Evolutionary conservation across 2,329 filamentous ascomycete species (phyloP), one percentile per base, ranked within the genome.

Genomic region (Epichloe typhina): DNA sequence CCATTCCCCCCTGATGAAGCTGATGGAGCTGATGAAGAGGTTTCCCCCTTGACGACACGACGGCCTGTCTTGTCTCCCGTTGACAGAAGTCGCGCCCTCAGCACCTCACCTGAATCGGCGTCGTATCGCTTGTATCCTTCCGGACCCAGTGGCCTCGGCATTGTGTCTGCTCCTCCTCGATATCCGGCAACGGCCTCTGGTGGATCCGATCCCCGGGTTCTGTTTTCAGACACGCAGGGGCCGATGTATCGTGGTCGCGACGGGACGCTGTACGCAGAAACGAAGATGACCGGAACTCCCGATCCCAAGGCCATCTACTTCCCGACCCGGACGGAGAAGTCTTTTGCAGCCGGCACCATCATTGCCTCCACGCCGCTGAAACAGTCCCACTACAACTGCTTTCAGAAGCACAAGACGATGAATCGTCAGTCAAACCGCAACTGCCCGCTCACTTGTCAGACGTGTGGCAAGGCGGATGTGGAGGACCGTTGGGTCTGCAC

Each of bases 381-480:
- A 47, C 66, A 73, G 45, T 63, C 65, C 1, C 69, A 72, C 54
- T 69, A 69, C 55, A 57, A 63, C 51, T 81, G 77, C 61, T 68
- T 73, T 51, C 69, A 71, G 40, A 60, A 61, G 3, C 77, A 81
- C 59, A 60, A 60, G 45, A 67, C 62, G 45, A 75, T 80, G 72
- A 67, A 72, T 50, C 63, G 68, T 38, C 69, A 71, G 49, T 64
- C 65, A 53, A 80, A 80, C 61, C 62, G 59, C 45, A 60, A 70
- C 57, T 74, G 78, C 58, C 68, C 76, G 2, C 65, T 80, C 19
- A 67, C 73, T 11, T 81, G 77, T 60, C 73, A 77, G 61, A 68
- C 72, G 3, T 81, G 77, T 61, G 67, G 68, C 49, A 66, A 65
- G 51, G 64, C 66, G 47, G 73, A 78, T 52, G 57, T 60, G 6